phyloP scores from a whole-genome alignment of 805 yeast genomes.

The Kodamaea leandrae region DNA sequence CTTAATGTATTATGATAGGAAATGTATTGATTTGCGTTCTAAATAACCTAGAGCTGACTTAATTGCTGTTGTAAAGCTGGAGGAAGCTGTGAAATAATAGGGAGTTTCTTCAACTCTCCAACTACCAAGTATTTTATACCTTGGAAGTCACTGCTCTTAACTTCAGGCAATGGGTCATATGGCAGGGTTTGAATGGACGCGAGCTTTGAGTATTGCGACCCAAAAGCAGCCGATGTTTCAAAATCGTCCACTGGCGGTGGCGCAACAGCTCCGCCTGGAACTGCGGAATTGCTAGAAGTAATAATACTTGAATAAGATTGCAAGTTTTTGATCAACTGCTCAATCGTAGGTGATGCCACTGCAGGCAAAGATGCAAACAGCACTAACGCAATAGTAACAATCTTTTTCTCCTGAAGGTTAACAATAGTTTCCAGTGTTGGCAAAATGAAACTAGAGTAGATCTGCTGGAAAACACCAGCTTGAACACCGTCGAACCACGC shows the following conservation, averaged over 20 bases:
- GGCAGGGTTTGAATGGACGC: conserved; percentile 58
- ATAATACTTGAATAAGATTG: conserved; percentile 28
- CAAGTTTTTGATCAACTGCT: conserved; percentile 32
- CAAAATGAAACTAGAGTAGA: conserved; percentile 47
- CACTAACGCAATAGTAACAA: conserved; percentile 49
- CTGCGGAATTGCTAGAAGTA: conserved; percentile 7
- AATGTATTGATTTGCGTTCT: conserved; percentile 1
- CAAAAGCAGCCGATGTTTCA: conserved; percentile 68
- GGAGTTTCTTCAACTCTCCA: conserved; percentile 27
- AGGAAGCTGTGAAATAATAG: conserved; percentile 3
- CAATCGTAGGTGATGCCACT: conserved; percentile 26
- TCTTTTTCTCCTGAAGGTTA: conserved; percentile 54
- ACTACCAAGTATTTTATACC: conserved; percentile 28
- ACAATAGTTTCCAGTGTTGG: conserved; percentile 50
- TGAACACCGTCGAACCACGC: conserved; percentile 74
- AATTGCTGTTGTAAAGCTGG: conserved; percentile 2
- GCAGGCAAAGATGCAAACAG: conserved; percentile 34
- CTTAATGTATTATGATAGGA: conserved; percentile 5
- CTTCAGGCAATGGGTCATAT: conserved; percentile 66
- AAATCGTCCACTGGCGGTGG: conserved; percentile 49
- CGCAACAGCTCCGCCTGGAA: conserved; percentile 27
- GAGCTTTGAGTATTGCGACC: conserved; percentile 77
- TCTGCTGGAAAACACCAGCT: conserved; percentile 52
- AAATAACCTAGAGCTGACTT: not conserved
- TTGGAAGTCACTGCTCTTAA: conserved; percentile 37